Evolutionary conservation across 169 alveolate genomes (phyloP), one percentile per base, ranked within the genome.

Genomic region (Cryptosporidium ryanae): DNA sequence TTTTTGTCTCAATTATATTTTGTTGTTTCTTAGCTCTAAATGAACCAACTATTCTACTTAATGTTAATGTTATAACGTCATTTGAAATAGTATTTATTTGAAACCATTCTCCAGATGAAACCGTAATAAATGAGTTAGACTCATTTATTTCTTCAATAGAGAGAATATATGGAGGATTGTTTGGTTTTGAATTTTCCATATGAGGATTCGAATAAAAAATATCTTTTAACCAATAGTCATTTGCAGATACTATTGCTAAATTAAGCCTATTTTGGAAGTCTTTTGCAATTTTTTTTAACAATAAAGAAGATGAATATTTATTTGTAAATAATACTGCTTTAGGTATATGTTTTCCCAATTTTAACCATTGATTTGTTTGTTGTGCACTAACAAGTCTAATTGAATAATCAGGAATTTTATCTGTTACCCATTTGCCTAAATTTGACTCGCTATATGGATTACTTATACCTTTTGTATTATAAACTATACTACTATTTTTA

Each of bases 61-160:
- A 61, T 25, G 87, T 76, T 27, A 76, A 61, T n/a, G 87, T 76
- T 18, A 76, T 61, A 1, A 76, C 87, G 46, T 76, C 87, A 46
- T 55, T 50, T 10, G 87, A 76, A 15, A 76, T 76, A 8, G 87
- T 76, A 44, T 76, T 76, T 13, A 76, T 44, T 23, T 64, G 65
- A 38, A 76, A 44, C 87, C 87, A 76, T 44, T 76, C 87, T 59
- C 87, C 87, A 61, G 68, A 76, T 8, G 66, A 64, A 38, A 55
- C 25, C n/a, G 50, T 15, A n/a, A 65, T n/a, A 17, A 65, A 7
- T 10, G 43, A 46, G 7, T 3, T 23, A 15, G 49, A 10, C 12
- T 76, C 87, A 46, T 12, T 61, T 4, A 59, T n/a, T 13, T 76
- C 87, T n/a, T 76, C 76, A 18, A 76, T 63, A 8, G 87, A 76